Conservation (phyloP, 495 filamentous ascomycete genomes). For the Hypoxylon fuscum region DNA sequence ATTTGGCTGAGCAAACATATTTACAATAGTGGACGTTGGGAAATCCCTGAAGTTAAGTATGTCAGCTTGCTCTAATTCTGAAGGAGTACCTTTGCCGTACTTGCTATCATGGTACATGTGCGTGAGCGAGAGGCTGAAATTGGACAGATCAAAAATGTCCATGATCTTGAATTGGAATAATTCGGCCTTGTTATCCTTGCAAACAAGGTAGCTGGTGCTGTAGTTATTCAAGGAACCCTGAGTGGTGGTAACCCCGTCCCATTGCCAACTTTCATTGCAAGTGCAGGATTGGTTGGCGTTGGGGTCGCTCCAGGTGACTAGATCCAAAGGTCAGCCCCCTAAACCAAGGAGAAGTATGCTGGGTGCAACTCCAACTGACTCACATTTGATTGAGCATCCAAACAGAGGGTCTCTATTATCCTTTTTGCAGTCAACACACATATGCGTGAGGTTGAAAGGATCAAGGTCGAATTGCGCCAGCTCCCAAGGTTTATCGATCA, state of each 20-base stretch:
- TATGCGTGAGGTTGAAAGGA: conserved; percentile 36
- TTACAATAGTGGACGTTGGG: conserved; percentile 17
- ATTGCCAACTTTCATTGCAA: conserved; percentile 42
- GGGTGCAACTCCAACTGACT: not conserved
- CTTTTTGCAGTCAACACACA: conserved; percentile 37
- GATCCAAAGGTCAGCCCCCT: not conserved
- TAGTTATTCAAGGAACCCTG: conserved; percentile 27
- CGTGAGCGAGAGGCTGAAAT: conserved; percentile 44
- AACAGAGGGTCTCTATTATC: conserved; percentile 11
- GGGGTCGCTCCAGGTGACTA: conserved; percentile 49
- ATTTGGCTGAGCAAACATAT: conserved; percentile 23
- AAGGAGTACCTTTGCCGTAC: conserved; percentile 24
- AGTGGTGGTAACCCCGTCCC: conserved; percentile 41
- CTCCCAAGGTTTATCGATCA: not conserved
- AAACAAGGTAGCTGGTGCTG: conserved; percentile 34
- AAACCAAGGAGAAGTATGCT: not conserved
- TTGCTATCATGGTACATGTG: conserved; percentile 45
- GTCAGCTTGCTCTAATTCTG: conserved; percentile 1
- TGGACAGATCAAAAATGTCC: conserved; percentile 37
- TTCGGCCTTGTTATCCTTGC: conserved; percentile 26
- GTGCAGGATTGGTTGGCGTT: conserved; percentile 44
- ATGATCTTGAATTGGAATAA: conserved; percentile 41
- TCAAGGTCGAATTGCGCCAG: conserved; percentile 39
- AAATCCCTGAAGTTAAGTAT: conserved; percentile 35
- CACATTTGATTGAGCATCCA: conserved; percentile 40